Base-by-base conservation (phyloP, 2,329 filamentous ascomycete species). In the Colletotrichum sp. region DNA sequence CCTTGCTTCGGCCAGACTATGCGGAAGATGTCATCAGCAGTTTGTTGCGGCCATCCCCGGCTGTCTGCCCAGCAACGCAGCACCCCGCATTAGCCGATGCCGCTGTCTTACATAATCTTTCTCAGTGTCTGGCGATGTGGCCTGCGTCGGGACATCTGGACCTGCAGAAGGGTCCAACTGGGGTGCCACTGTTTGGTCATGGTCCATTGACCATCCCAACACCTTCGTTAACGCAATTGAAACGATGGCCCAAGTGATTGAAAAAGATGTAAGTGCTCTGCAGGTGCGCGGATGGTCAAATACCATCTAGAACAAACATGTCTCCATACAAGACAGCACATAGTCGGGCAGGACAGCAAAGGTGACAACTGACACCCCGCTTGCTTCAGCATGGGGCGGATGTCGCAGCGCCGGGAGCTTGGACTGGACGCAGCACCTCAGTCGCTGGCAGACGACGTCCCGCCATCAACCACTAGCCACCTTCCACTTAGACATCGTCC, bases 351-450 rank as follows among this genome's bases (percentile, higher is more conserved):
- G 44, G 44, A 52, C 44, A 63, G 55, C 55, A 10, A 32, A 68
- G n/a, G 44, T 8, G 30, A 26, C 26, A 26, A 59, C 8, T 44
- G 69, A 72, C 16, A 65, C 74, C 65, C 57, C 65, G 70, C 64
- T 18, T 65, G 70, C 59, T 39, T 52, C 70, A 69, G 44, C 34
- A 64, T 65, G 70, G 69, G 59, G 70, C 64, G 73, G 64, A 44
- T 39, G 74, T 60, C 34, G 59, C 65, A 69, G 71, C 70, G 34
- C 44, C 70, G 70, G 72, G 59, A 73, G 73, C 73, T 76, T 39
- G 26, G 49, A 32, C 52, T 28, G 44, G 44, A 52, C 44, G 44
- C 44, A 52, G 44, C 44, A 49, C 44, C 44, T 13, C n/a, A 13
- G 44, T 52, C 52, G 36, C 39, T 49, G 24, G 44, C 49, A 75